Conservation (phyloP, 305 asterid species). For the Fraxinus latifolia region DNA sequence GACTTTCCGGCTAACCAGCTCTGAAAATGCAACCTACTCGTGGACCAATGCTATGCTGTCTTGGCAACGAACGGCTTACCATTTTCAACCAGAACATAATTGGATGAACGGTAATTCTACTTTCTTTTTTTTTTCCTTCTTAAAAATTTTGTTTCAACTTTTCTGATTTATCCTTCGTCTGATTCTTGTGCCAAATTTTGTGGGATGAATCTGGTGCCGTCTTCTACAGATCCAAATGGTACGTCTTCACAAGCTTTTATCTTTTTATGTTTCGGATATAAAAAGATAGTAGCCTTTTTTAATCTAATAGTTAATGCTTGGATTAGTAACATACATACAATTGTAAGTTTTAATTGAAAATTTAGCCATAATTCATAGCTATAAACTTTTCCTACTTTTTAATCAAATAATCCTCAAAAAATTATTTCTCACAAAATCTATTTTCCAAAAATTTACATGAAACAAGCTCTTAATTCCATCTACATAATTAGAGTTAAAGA, state of each 20-base stretch:
- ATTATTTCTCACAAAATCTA: background rate
- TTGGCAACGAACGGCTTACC: constrained; percentile 74
- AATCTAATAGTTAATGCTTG: too few species aligned
- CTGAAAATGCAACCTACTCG: constrained; percentile 26
- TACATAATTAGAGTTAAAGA: background rate
- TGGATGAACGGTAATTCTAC: constrained; percentile 64
- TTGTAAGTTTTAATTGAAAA: too few species aligned
- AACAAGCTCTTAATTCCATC: too few species aligned
- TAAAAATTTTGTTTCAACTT: constrained; percentile 17
- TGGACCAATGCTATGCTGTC: constrained; percentile 66
- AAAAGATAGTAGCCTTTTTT: too few species aligned
- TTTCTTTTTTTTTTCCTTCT: background rate
- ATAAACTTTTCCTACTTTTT: too few species aligned
- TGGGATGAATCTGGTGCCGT: constrained; percentile 25
- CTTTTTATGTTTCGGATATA: background rate
- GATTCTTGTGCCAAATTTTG: background rate
- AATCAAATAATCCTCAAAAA: too few species aligned
- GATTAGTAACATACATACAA: too few species aligned
- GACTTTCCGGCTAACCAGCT: constrained; percentile 42
- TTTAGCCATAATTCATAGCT: too few species aligned
- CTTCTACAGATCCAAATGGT: constrained; percentile 70
- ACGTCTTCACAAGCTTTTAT: constrained; percentile 23
- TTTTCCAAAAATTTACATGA: background rate
- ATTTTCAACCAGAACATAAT: constrained; percentile 65
- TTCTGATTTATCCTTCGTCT: constrained; percentile 4